phyloP scores from a whole-genome alignment of 768 basidiomycete genomes.

The Lactifluus volemus region DNA sequence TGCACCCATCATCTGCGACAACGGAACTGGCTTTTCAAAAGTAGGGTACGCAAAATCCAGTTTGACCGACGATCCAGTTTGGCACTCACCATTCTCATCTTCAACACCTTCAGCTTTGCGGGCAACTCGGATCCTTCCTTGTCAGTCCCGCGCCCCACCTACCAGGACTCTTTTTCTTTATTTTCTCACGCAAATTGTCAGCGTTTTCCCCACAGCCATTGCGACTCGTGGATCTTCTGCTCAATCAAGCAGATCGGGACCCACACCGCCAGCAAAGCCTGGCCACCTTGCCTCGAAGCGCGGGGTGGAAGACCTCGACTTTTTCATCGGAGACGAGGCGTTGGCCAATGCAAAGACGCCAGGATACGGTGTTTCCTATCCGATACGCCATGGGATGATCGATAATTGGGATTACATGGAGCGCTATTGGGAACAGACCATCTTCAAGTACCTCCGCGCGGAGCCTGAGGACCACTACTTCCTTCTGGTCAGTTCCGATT shows the following conservation, averaged over 20 bases:
- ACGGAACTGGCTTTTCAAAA: constrained; percentile 96
- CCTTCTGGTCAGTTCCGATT: constrained; percentile 61
- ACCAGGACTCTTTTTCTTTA: background rate
- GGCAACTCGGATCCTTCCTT: constrained; percentile 99
- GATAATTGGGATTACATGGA: constrained; percentile 99
- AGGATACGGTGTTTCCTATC: constrained; percentile 90
- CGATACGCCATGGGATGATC: constrained; percentile 95
- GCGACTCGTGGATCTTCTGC: constrained; percentile 73
- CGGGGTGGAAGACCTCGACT: constrained; percentile 97
- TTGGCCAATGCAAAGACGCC: constrained; percentile 92
- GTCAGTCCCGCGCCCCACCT: constrained; percentile 38
- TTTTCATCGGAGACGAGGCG: constrained; percentile 99
- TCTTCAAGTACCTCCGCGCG: constrained; percentile 98
- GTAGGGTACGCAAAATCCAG: constrained; percentile 61
- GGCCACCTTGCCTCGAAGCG: constrained; percentile 93
- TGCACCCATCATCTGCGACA: constrained; percentile 95
- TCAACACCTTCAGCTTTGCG: constrained; percentile 58
- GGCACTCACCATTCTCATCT: background rate
- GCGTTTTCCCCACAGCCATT: constrained; percentile 97
- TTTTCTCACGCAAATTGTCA: constrained; percentile 24
- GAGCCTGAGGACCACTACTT: constrained; percentile 99
- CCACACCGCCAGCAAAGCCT: constrained; percentile 75
- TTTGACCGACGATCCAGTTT: background rate
- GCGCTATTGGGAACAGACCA: constrained; percentile 98
- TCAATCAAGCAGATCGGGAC: constrained; percentile 53